Evolutionary conservation across 140 eudicot genomes (phyloP).

Genomic region (Anethum foeniculum): DNA sequence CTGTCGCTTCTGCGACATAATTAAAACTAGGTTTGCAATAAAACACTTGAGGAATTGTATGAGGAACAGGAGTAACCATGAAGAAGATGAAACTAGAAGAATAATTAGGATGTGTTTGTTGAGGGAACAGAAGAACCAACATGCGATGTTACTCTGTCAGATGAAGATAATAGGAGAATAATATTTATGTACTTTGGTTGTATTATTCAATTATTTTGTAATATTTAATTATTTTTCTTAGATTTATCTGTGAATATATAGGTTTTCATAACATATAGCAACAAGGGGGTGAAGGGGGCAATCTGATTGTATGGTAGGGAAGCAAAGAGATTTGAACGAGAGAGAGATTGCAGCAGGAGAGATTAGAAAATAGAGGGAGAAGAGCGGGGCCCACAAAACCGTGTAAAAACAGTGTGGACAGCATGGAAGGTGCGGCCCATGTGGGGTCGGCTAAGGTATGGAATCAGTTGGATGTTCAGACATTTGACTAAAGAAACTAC

Average conservation of each 20-base stretch:
- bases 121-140: constrained; percentile 18
- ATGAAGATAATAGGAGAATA: constrained; percentile 1
- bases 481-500: not conserved
- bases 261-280: not conserved
- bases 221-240: not conserved
- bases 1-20: constrained; percentile 34
- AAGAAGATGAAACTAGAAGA: not conserved
- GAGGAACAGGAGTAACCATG: not conserved
- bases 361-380: not conserved
- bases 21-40: not conserved
- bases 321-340: not conserved
- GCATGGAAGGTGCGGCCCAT: not conserved
- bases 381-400: not conserved
- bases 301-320: not conserved
- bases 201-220: not conserved
- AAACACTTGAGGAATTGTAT: not conserved
- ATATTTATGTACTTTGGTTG: not conserved
- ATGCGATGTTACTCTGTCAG: constrained; percentile 2
- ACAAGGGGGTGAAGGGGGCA: not conserved
- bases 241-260: not conserved
- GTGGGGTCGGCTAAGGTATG: not conserved
- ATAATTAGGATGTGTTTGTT: not conserved
- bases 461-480: not conserved
- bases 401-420: not conserved
- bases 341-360: not conserved